phyloP scores from a whole-genome alignment of 2,329 filamentous ascomycete species.

The Pseudogymnoascus verrucosus region DNA sequence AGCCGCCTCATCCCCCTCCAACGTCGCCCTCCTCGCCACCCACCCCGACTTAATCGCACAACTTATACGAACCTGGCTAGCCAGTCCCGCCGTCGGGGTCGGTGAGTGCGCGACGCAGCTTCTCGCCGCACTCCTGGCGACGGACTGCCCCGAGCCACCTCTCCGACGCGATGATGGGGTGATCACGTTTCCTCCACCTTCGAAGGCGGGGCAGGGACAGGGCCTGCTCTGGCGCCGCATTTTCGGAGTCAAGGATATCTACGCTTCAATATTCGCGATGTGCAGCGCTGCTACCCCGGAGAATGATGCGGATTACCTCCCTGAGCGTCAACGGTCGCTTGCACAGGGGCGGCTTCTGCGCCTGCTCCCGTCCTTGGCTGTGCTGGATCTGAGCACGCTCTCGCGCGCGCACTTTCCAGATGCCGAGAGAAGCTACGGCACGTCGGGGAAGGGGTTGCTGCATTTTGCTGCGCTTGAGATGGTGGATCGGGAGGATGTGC shows the following conservation, averaged over 20 bases:
- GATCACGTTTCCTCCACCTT: constrained; percentile 27
- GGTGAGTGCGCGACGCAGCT: constrained; percentile 44
- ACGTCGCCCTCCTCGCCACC: constrained; percentile 42
- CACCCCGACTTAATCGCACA: constrained; percentile 41
- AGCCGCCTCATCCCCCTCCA: constrained; percentile 39
- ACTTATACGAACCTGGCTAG: constrained; percentile 46
- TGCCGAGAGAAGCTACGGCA: constrained; percentile 20
- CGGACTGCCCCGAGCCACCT: constrained; percentile 40
- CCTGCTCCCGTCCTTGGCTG: constrained; percentile 25
- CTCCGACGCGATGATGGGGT: constrained; percentile 17
- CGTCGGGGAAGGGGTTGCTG: constrained; percentile 21
- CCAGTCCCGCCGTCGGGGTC: constrained; percentile 44
- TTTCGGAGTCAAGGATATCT: constrained; percentile 38
- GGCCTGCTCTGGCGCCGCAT: constrained; percentile 47
- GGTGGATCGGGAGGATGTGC: constrained; percentile 27
- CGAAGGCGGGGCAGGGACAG: constrained; percentile 31
- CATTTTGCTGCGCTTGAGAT: constrained; percentile 27
- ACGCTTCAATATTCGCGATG: constrained; percentile 38
- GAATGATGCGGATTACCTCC: constrained; percentile 18
- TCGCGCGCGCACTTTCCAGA: constrained; percentile 23
- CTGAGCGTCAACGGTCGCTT: constrained; percentile 27
- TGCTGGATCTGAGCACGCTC: constrained; percentile 23
- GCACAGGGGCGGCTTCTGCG: constrained; percentile 27
- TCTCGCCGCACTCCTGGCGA: constrained; percentile 46
- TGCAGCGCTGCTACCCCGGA: constrained; percentile 23